Conservation (phyloP, 495 filamentous ascomycete species). For the Aspergillus diversus region DNA sequence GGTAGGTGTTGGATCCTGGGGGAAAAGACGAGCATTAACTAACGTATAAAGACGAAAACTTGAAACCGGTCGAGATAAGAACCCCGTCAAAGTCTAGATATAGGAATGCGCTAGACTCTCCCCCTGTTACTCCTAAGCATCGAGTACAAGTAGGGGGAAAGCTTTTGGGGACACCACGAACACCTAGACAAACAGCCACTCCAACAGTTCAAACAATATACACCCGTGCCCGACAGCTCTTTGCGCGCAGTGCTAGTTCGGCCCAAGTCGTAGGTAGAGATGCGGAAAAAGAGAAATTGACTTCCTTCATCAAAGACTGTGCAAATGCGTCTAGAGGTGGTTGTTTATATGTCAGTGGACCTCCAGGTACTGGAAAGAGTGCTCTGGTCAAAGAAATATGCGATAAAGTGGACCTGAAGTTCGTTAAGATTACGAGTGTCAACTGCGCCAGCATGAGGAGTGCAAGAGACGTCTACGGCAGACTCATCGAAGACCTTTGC, state of each 20-base stretch:
- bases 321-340: constrained; percentile 64
- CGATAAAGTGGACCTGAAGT: constrained; percentile 51
- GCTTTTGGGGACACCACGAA: constrained; percentile 64
- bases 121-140: constrained; percentile 71
- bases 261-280: constrained; percentile 82
- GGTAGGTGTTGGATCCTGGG: constrained; percentile 27
- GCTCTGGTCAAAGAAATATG: constrained; percentile 85
- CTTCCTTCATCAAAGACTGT: constrained; percentile 67
- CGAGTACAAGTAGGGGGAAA: constrained; percentile 64
- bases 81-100: constrained; percentile 70
- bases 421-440: constrained; percentile 72
- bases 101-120: constrained; percentile 64
- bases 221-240: constrained; percentile 82
- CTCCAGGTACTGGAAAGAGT: constrained; percentile 95
- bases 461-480: constrained; percentile 78
- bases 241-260: constrained; percentile 76
- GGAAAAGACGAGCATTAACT: not conserved
- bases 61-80: constrained; percentile 41
- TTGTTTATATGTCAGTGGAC: constrained; percentile 95
- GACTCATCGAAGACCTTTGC: constrained; percentile 67
- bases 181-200: constrained; percentile 55
- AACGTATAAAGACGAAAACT: constrained; percentile 34
- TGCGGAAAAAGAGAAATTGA: constrained; percentile 71
- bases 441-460: constrained; percentile 96
- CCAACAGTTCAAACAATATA: constrained; percentile 74